Evolutionary conservation across 2,329 filamentous ascomycete genomes (phyloP).

Genomic region (Aspergillus uvarum): DNA sequence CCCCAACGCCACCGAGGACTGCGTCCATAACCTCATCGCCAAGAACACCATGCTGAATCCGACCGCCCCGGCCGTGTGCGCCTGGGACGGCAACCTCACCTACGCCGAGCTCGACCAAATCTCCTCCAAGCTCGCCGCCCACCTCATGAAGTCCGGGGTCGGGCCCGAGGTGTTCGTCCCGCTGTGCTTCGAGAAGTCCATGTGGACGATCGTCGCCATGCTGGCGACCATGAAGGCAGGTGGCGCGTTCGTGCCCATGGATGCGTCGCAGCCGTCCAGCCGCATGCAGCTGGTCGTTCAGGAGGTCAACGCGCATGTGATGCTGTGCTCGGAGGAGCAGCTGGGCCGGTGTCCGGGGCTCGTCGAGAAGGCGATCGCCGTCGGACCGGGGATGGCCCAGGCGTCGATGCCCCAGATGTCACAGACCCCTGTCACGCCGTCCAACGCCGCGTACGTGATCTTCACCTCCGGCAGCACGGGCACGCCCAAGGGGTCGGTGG

Average conservation of each 20-base stretch:
- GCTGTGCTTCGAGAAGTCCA: constrained; percentile 17
- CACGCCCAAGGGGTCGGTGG: constrained; percentile 55
- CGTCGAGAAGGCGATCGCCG: constrained; percentile 20
- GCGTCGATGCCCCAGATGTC: constrained; percentile 1
- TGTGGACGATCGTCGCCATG: constrained; percentile 42
- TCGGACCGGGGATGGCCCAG: constrained; percentile 13
- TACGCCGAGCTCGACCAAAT: constrained; percentile 10
- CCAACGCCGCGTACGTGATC: constrained; percentile 52
- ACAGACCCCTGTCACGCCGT: constrained; percentile 8
- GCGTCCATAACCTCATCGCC: constrained; percentile 13
- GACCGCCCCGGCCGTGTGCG: constrained; percentile 5
- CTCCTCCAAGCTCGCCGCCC: constrained; percentile 13
- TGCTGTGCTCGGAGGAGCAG: constrained; percentile 30
- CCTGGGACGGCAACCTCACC: not conserved
- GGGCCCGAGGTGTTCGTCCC: constrained; percentile 15
- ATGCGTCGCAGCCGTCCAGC: constrained; percentile 37
- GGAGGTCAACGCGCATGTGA: constrained; percentile 32
- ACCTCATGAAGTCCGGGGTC: constrained; percentile 13
- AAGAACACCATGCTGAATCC: constrained; percentile 11
- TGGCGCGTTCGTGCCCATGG: constrained; percentile 40
- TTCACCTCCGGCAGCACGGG: constrained; percentile 44
- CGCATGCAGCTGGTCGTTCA: constrained; percentile 34
- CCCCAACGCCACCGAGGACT: constrained; percentile 5
- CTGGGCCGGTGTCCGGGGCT: constrained; percentile 20
- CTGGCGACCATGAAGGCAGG: constrained; percentile 42